Evolutionary conservation across 2,329 filamentous ascomycete species (phyloP).

Genomic region (Fusarium agapanthi): DNA sequence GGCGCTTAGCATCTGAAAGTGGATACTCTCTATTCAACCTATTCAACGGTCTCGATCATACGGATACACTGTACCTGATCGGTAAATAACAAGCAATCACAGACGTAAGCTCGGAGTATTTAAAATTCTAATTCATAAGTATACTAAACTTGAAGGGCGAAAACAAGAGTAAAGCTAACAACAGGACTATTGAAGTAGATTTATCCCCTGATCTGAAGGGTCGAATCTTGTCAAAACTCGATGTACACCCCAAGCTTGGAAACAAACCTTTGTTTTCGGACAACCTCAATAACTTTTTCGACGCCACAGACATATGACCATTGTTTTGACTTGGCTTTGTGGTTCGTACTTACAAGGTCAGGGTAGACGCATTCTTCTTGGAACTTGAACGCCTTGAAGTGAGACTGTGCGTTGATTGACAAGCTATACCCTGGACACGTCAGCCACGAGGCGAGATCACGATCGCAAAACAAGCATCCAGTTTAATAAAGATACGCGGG

Average conservation of each 20-base stretch:
- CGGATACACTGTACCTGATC: background rate
- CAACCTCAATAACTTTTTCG: background rate
- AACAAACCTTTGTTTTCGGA: background rate
- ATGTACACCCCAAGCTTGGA: background rate
- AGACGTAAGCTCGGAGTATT: slow-evolving; percentile 4
- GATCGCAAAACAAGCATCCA: slow-evolving; percentile 4
- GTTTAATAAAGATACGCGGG: background rate
- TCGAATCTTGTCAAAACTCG: background rate
- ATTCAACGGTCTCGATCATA: slow-evolving; percentile 2
- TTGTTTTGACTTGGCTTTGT: background rate
- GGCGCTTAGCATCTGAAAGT: slow-evolving; percentile 17
- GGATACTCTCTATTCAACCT: background rate
- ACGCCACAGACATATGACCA: background rate
- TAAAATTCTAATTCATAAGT: background rate
- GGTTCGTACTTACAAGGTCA: background rate
- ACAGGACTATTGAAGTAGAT: background rate
- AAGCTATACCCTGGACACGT: slow-evolving; percentile 11
- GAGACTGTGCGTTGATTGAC: background rate
- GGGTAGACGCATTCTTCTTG: background rate
- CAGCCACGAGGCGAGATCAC: slow-evolving; percentile 13
- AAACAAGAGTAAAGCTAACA: background rate
- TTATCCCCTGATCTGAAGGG: background rate
- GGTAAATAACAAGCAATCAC: slow-evolving; percentile 14
- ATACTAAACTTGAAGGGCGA: background rate
- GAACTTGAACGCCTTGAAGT: background rate